These are phyloP conservation scores for Cordyceps cicadae DNA, from an alignment of 2,329 filamentous ascomycete species.

Conservation along the genomic window DNA sequence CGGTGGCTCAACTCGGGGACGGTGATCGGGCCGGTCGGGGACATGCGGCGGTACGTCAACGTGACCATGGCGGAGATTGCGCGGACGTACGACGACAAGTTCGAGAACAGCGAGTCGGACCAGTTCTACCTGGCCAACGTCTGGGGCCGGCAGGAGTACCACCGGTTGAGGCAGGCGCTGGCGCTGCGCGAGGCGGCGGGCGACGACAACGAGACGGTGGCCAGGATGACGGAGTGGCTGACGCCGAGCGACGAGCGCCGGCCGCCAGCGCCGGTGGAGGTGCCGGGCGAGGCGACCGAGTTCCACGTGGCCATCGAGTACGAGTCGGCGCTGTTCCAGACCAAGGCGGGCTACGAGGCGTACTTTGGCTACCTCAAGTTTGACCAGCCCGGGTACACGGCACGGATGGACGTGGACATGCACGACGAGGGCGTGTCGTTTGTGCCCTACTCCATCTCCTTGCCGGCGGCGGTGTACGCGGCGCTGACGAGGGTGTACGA, in stretches of 20 bases:
- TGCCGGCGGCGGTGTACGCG: conserved; percentile 24
- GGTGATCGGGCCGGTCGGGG: conserved; percentile 31
- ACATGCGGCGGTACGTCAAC: conserved; percentile 23
- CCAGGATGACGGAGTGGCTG: neutral
- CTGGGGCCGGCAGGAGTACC: conserved; percentile 35
- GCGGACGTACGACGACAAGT: conserved; percentile 25
- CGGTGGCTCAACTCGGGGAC: conserved; percentile 40
- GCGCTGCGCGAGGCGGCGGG: conserved; percentile 14
- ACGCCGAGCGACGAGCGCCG: neutral
- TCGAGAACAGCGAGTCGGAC: conserved; percentile 29
- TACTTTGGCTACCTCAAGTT: conserved; percentile 28
- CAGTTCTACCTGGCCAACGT: conserved; percentile 36
- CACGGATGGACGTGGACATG: conserved; percentile 18
- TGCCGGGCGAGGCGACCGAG: conserved; percentile 16
- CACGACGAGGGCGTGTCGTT: conserved; percentile 20
- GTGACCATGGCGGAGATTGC: conserved; percentile 24
- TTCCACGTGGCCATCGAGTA: conserved; percentile 33
- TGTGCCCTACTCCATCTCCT: conserved; percentile 22
- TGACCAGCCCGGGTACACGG: conserved; percentile 19
- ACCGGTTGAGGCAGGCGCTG: conserved; percentile 23
- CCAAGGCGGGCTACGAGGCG: conserved; percentile 27
- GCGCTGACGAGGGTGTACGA: conserved; percentile 25
- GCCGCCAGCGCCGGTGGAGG: neutral
- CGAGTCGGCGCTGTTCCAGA: conserved; percentile 32
- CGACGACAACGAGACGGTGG: conserved; percentile 10